Base-by-base conservation (phyloP, 2,329 filamentous ascomycete species). In the Trichoderma lentiforme region DNA sequence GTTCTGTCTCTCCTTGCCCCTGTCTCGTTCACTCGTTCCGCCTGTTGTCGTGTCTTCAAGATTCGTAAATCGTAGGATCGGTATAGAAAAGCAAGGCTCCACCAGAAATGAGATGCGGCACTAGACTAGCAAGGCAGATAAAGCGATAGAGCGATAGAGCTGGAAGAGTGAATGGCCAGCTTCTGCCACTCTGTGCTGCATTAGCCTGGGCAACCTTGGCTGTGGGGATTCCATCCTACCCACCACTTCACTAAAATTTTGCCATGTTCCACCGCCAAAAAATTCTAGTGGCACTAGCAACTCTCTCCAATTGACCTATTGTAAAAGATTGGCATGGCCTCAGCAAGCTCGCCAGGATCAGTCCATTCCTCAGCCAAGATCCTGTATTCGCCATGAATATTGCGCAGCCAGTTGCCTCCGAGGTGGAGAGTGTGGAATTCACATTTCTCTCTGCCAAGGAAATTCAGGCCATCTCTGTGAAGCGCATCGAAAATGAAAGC, bases 341-440 rank as follows among this genome's bases (percentile, higher is more conserved):
- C 65, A 62, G 61, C 61, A 68, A 65, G 68, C 61, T 70, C 51
- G 57, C 62, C 47, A 71, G 60, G 56, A 65, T 65, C 60, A 71
- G 26, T 61, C 58, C 53, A 30, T 32, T 62, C 26, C 28, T 34
- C 53, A 61, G 26, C 70, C 60, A 36, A 62, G 65, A 73, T 71
- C 63, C 26, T 64, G 24, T 28, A 64, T 47, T 64, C 76, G 82
- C 77, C 75, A 91, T 92, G 90, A 92, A 92, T 80, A 89, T 92
- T 77, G 90, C 92, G 74, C 93, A 95, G 79, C 95, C 96, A 58
- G 89, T 97, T 74, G 88, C 92, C 75, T 97, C 94, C 78, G 87
- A 91, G 80, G 92, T 99, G 78, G 89, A 92, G 80, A 92, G 91
- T 80, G 93, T 99, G 79, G 93, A 97, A 80, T 99, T 99, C 82